phyloP scores from a whole-genome alignment of 176 grass and related monocot genomes.

The Paspalum vaginatum region DNA sequence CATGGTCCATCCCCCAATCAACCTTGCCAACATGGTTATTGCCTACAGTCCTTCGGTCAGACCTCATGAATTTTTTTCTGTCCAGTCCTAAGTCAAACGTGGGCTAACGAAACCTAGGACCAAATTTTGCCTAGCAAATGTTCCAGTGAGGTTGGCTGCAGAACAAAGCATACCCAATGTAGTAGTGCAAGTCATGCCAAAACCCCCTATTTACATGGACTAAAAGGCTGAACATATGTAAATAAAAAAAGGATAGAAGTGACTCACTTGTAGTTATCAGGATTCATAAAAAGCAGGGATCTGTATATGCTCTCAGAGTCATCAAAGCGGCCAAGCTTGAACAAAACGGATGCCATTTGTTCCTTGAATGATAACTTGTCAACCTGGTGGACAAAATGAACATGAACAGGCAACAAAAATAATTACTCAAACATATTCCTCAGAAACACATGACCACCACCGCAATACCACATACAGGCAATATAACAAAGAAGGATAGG shows the following conservation, averaged over 20 bases:
- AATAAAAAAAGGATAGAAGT: not conserved
- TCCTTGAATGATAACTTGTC: constrained; percentile 92
- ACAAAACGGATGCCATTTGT: constrained; percentile 89
- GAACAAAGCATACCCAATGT: not conserved
- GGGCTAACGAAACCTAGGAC: not conserved
- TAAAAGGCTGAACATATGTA: not conserved
- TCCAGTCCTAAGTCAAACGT: not conserved
- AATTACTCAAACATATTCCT: not conserved
- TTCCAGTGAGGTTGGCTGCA: not conserved
- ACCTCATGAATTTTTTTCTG: not conserved
- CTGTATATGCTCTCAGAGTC: constrained; percentile 82
- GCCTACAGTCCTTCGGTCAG: not conserved
- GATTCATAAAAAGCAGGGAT: constrained; percentile 95
- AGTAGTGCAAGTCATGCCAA: constrained; percentile 6
- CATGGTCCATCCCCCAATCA: not conserved
- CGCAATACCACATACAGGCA: constrained; percentile 5
- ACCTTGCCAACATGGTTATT: not conserved
- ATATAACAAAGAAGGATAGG: constrained; percentile 15
- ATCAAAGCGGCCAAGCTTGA: constrained; percentile 76
- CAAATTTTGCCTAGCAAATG: not conserved
- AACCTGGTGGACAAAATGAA: constrained; percentile 64
- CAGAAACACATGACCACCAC: not conserved
- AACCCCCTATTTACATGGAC: not conserved
- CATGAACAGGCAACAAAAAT: constrained; percentile 29
- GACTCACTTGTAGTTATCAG: constrained; percentile 93